Conservation (phyloP, 2,329 filamentous ascomycete genomes). For the Exophiala dermatitidis region DNA sequence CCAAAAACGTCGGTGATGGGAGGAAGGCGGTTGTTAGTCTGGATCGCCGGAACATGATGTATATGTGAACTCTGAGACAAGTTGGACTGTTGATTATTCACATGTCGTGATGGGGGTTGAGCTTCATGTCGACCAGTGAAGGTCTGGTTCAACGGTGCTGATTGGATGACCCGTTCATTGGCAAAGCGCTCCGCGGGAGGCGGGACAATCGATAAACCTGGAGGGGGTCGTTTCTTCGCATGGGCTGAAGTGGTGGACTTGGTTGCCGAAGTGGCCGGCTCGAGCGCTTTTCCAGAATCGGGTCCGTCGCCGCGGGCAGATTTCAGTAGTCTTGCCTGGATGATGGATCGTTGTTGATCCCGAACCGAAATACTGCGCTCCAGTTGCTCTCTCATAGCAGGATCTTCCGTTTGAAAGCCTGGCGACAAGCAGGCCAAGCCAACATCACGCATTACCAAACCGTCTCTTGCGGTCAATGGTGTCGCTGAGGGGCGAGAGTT, state of each 20-base stretch:
- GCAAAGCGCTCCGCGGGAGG: conserved; percentile 88
- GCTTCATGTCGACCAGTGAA: conserved; percentile 85
- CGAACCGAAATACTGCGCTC: conserved; percentile 89
- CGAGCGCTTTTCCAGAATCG: conserved; percentile 50
- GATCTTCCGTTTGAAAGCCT: conserved; percentile 91
- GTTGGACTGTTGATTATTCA: conserved; percentile 73
- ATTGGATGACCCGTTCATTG: conserved; percentile 92
- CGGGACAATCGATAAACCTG: conserved; percentile 88
- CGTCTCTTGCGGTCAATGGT: conserved; percentile 68
- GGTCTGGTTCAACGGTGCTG: conserved; percentile 85
- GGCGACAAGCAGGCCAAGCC: conserved; percentile 91
- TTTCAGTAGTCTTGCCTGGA: conserved; percentile 83
- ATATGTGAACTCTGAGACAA: conserved; percentile 81
- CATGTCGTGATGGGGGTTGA: conserved; percentile 67
- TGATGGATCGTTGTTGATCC: conserved; percentile 90
- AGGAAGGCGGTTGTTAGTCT: conserved; percentile 85
- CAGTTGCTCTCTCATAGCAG: conserved; percentile 90
- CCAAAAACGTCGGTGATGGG: conserved; percentile 94
- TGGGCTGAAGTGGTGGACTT: conserved; percentile 66
- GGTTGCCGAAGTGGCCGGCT: conserved; percentile 35
- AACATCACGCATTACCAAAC: conserved; percentile 77
- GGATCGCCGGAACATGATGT: conserved; percentile 77
- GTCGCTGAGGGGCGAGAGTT: conserved; percentile 54
- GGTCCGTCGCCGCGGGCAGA: conserved; percentile 71
- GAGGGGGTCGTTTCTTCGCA: conserved; percentile 65